Evolutionary conservation across 805 yeast genomes (phyloP), one percentile per base, ranked within the genome.

Genomic region (Wickerhamomyces sydowiorum): DNA sequence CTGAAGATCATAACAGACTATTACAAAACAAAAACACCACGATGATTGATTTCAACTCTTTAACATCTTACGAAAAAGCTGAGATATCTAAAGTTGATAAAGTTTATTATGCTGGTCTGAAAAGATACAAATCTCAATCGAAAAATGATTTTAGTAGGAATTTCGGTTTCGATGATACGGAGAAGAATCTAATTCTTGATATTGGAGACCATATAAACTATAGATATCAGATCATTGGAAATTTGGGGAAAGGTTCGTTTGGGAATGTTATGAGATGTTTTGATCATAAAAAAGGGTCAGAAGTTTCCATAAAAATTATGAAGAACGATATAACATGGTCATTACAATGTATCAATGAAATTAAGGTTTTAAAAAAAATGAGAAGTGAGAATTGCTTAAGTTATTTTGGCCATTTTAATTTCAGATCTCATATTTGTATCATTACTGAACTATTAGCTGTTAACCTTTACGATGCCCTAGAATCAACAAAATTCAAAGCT

Each of bases 381-480:
- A 20, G 49, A 49, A 14, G 46, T 39, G 10, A 40, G 27, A 17
- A 47, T 23, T 63, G 82, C n/a, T 56, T 86, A 35, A 60, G 69
- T 17, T 84, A 82, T 51, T 56, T 67, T 29, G 85, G 80, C 33
- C 88, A 85, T 61, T 87, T 87, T 62, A 77, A 76, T 48, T 88
- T 87, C 58, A 69, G 95, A 44, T 81, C 86, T 18, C 96, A 87
- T 54, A 75, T 87, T 66, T 87, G 95, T 59, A 83, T 87, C 30
- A 77, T 78, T 1, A 83, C 90, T 0, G 96, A 88, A 55, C 60
- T 82, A 6, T 64, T 88, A 17, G 77, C 87, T 0, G 61, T 83
- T 15, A 86, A 85, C 44, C 57, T 87, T 28, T 83, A 75, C 51
- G 82, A 87, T 30, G 60, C 75, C 25, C 58, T 79, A 22, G 80